Conservation (phyloP, 116 monocot genomes). For the Thalassia testudinum region DNA sequence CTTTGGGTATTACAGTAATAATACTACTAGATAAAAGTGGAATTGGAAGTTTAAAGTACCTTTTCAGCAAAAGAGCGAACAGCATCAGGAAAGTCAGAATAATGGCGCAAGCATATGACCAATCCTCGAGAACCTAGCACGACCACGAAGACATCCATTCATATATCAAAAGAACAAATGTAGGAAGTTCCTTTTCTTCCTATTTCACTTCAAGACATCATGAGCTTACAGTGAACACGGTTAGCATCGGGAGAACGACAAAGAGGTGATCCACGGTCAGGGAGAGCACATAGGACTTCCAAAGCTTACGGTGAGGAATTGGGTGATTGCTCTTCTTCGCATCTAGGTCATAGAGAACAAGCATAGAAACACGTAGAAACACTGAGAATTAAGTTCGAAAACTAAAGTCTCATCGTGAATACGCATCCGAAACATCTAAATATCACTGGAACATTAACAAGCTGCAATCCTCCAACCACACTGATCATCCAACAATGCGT, state of each 20-base stretch:
- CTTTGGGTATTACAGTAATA: not conserved
- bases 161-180: too few species aligned
- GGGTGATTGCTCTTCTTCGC: slow-evolving; percentile 3
- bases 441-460: too few species aligned
- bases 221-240: slow-evolving; percentile 58
- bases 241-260: slow-evolving; percentile 47
- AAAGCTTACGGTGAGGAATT: slow-evolving; percentile 7
- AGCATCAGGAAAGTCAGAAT: slow-evolving; percentile 30
- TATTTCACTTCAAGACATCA: too few species aligned
- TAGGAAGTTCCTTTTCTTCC: too few species aligned
- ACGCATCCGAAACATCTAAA: too few species aligned
- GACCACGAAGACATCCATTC: too few species aligned
- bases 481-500: too few species aligned
- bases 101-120: slow-evolving; percentile 31
- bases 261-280: slow-evolving; percentile 45
- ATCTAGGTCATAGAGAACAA: not conserved
- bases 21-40: not conserved
- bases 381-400: too few species aligned
- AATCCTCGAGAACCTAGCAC: slow-evolving; percentile 68
- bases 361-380: not conserved
- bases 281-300: slow-evolving; percentile 18
- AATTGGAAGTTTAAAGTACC: slow-evolving; percentile 18
- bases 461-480: too few species aligned
- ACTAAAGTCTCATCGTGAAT: too few species aligned
- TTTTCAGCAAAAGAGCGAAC: slow-evolving; percentile 31